These are phyloP conservation scores for Metschnikowia kofuensis DNA, from an alignment of 805 yeast species.

Conservation along the genomic window DNA sequence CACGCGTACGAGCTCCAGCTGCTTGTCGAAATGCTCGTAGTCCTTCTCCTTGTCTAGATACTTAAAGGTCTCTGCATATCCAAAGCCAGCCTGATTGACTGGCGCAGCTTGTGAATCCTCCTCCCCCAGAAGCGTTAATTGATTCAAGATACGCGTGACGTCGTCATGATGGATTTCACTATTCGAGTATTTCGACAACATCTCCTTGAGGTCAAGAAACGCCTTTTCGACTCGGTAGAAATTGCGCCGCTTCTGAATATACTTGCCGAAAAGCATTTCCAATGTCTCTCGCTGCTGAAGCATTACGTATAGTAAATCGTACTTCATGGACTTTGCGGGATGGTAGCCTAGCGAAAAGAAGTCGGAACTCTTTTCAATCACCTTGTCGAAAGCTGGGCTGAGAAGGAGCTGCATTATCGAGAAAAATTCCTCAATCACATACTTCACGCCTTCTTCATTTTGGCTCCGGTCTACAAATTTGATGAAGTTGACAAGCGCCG, in stretches of 20 bases:
- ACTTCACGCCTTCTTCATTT: conserved; percentile 19
- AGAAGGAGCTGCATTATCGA: conserved; percentile 15
- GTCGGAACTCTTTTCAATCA: conserved; percentile 16
- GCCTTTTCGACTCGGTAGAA: conserved; percentile 14
- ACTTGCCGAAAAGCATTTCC: conserved; percentile 16
- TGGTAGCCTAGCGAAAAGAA: conserved; percentile 18
- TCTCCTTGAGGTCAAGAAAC: conserved; percentile 11
- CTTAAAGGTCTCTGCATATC: conserved; percentile 23
- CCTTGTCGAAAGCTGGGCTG: conserved; percentile 18
- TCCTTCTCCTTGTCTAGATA: conserved; percentile 7
- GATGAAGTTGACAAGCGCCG: conserved; percentile 29
- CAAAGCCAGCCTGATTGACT: conserved; percentile 10
- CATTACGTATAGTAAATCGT: conserved; percentile 29
- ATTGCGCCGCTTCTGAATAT: conserved; percentile 12
- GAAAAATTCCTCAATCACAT: conserved; percentile 17
- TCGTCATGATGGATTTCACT: conserved; percentile 11
- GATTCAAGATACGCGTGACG: conserved; percentile 11
- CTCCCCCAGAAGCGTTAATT: conserved; percentile 8
- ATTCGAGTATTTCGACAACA: conserved; percentile 21
- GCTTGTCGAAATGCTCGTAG: conserved; percentile 7
- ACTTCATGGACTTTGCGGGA: conserved; percentile 24
- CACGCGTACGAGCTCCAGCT: conserved; percentile 9
- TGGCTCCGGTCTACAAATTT: conserved; percentile 21
- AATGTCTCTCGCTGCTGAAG: conserved; percentile 25
- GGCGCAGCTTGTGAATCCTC: conserved; percentile 7